These are phyloP conservation scores for Sporothrix schenckii DNA, from an alignment of 2,329 filamentous ascomycete genomes.

Conservation along the genomic window DNA sequence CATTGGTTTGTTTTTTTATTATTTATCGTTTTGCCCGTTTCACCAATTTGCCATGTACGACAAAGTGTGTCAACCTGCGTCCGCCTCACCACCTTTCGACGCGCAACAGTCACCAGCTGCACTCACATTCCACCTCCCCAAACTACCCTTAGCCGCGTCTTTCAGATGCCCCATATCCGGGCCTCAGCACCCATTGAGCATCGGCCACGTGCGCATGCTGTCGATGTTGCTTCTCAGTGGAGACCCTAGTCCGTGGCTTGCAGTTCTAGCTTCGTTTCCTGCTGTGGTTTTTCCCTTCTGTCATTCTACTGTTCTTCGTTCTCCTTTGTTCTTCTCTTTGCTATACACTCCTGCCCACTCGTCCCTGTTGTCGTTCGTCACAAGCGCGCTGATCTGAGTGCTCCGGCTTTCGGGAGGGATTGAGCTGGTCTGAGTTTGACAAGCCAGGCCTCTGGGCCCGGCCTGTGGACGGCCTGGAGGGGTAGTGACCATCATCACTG, in stretches of 20 bases:
- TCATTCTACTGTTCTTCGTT: slow-evolving; percentile 33
- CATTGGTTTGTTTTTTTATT: neutral
- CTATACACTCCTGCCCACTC: neutral
- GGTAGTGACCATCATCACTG: neutral
- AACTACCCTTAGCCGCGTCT: slow-evolving; percentile 28
- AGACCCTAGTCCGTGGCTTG: slow-evolving; percentile 38
- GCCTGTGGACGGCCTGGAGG: neutral
- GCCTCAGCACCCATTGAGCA: slow-evolving; percentile 40
- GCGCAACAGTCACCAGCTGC: no score
- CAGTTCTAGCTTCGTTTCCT: slow-evolving; percentile 36
- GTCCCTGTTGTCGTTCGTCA: neutral
- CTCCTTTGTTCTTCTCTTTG: no score
- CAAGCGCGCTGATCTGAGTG: slow-evolving; percentile 1
- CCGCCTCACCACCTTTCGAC: neutral
- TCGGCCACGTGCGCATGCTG: slow-evolving; percentile 42
- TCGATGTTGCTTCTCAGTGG: slow-evolving; percentile 40
- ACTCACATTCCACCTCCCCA: neutral
- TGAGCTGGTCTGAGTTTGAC: neutral
- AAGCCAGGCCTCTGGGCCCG: neutral
- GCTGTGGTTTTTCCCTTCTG: slow-evolving; percentile 32
- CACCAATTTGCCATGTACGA: neutral
- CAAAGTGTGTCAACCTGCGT: neutral
- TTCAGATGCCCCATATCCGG: slow-evolving; percentile 21
- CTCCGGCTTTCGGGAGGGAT: slow-evolving; percentile 11
- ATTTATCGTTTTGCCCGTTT: neutral